These are phyloP conservation scores for Globisporangium nunn DNA, from an alignment of 352 stramenopile species.

Conservation along the genomic window DNA sequence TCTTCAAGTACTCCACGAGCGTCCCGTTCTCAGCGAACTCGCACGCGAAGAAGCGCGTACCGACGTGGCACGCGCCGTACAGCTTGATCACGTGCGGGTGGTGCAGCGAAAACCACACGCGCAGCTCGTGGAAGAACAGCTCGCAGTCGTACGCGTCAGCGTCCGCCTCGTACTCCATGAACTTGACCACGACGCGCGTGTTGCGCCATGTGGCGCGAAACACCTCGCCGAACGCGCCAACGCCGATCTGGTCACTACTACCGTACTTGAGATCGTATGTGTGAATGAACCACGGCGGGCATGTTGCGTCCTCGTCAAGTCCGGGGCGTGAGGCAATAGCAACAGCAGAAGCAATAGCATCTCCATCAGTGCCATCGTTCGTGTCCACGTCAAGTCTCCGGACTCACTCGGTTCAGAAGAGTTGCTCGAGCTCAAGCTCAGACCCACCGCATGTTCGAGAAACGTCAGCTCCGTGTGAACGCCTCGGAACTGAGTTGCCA, in stretches of 20 bases:
- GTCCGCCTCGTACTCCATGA: slow-evolving; percentile 4
- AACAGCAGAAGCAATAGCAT: no score
- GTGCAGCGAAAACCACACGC: slow-evolving; percentile 5
- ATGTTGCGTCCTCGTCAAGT: no score
- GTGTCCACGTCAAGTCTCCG: no score
- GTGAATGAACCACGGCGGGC: background rate
- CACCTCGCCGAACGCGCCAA: background rate
- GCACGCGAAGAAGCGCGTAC: slow-evolving; percentile 3
- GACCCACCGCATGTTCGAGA: background rate
- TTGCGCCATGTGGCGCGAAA: background rate
- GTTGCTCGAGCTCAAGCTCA: background rate
- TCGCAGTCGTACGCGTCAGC: background rate
- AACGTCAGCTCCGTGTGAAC: slow-evolving; percentile 1
- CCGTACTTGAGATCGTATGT: slow-evolving; percentile 3
- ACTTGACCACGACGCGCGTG: slow-evolving; percentile 6
- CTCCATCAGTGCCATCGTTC: no score
- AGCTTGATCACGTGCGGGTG: slow-evolving; percentile 9
- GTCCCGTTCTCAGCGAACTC: slow-evolving; percentile 3
- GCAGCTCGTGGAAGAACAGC: slow-evolving; percentile 7
- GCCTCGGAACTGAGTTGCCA: background rate
- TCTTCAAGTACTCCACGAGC: background rate
- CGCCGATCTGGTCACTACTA: background rate
- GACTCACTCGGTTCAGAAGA: background rate
- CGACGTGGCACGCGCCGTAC: slow-evolving; percentile 1
- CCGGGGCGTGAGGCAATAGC: no score